Percentiles rank a stretch among this genome's conserved stretches.
Evolutionary conservation across 2,329 filamentous ascomycete genomes (phyloP).

Genomic region (Cryphonectria carpinicola): DNA sequence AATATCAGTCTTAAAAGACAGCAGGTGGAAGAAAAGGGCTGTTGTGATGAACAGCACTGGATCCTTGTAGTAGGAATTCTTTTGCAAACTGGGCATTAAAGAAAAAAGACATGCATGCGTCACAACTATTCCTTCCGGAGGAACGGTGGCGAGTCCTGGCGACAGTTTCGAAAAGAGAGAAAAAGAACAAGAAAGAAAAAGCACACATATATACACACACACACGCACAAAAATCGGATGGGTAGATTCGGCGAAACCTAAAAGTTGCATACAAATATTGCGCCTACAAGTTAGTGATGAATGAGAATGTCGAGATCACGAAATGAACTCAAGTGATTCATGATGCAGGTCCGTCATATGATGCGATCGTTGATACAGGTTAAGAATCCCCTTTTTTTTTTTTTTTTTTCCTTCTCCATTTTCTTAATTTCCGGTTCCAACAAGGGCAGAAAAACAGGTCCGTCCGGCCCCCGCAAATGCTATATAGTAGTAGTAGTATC

Average conservation of each 20-base stretch:
- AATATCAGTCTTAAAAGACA: conserved; percentile 46
- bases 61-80: neutral
- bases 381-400: neutral
- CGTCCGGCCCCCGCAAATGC: neutral
- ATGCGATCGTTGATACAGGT: neutral
- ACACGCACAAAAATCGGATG: neutral
- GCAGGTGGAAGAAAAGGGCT: neutral
- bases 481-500: neutral
- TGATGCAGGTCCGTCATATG: neutral
- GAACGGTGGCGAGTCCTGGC: neutral
- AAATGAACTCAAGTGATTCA: neutral
- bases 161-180: neutral
- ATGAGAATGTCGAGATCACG: neutral
- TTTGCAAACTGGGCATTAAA: neutral
- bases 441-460: neutral
- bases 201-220: neutral
- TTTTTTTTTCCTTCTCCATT: neutral
- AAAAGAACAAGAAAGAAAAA: too few species aligned
- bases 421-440: neutral
- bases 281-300: neutral
- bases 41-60: neutral
- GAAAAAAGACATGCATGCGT: neutral
- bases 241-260: neutral
- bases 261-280: neutral
- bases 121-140: neutral